These are phyloP conservation scores for Sideroxylon spinosum DNA, from an alignment of 179 eudicot genomes.

Conservation along the genomic window DNA sequence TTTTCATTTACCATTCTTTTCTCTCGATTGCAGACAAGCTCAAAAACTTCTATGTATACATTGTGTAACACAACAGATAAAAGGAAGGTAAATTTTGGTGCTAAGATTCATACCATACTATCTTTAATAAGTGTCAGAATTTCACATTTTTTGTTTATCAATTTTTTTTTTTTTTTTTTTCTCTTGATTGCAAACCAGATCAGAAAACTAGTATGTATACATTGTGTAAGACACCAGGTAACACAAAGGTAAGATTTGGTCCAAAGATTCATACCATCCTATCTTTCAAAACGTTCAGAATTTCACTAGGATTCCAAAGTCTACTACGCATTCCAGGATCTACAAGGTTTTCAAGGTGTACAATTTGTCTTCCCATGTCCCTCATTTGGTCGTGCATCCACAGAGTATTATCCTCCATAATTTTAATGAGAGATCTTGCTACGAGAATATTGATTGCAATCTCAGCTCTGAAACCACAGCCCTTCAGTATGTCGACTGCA, in stretches of 20 bases:
- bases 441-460: slow-evolving; percentile 35
- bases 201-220: no score
- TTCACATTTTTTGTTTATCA: no score
- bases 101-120: no score
- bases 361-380: slow-evolving; percentile 76
- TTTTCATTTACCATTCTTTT: no score
- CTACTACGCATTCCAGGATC: slow-evolving; percentile 44
- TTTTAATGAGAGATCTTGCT: slow-evolving; percentile 47
- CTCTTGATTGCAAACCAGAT: no score
- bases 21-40: no score
- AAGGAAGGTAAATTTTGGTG: no score
- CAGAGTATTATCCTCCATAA: slow-evolving; percentile 24
- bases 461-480: slow-evolving; percentile 49
- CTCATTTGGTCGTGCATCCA: slow-evolving; percentile 71
- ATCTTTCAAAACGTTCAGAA: slow-evolving; percentile 29
- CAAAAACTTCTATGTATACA: no score
- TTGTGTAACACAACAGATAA: no score
- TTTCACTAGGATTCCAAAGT: slow-evolving; percentile 43
- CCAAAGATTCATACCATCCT: slow-evolving; percentile 32
- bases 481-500: slow-evolving; percentile 39
- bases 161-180: no score
- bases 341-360: slow-evolving; percentile 25
- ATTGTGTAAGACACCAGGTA: neutral
- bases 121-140: no score
- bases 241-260: neutral